A percentile compares a stretch with the other conserved stretches of the same genome.
Evolutionary conservation across 176 grass and related monocot species (phyloP).

Genomic region (Phoenix roebelenii): DNA sequence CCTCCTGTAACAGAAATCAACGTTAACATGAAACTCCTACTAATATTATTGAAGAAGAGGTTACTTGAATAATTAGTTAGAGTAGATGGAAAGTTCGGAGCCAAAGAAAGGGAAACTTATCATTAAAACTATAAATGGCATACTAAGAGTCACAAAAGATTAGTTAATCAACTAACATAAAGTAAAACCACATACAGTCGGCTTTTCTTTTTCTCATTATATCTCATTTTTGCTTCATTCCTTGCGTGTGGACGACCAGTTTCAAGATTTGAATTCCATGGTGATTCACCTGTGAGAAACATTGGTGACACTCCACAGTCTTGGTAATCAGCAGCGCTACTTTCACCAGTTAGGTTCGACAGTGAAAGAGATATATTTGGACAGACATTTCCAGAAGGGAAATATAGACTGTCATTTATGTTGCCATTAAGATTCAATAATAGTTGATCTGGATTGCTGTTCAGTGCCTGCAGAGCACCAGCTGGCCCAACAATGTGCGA

Average conservation of each 20-base stretch:
- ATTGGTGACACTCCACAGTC: background rate
- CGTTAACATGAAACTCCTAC: too few species aligned
- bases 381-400: conserved; percentile 6
- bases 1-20: too few species aligned
- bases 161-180: background rate
- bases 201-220: conserved; percentile 41
- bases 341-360: conserved; percentile 4
- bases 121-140: too few species aligned
- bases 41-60: too few species aligned
- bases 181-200: conserved; percentile 18
- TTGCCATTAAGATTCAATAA: conserved; percentile 2
- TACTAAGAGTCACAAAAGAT: too few species aligned
- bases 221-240: conserved; percentile 35
- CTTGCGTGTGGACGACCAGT: conserved; percentile 27
- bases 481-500: conserved; percentile 2
- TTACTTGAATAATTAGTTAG: too few species aligned
- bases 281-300: conserved; percentile 7
- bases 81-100: too few species aligned
- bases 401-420: background rate
- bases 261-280: background rate
- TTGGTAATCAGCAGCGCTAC: conserved; percentile 4
- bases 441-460: conserved; percentile 15
- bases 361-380: conserved; percentile 4
- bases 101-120: too few species aligned
- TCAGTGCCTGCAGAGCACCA: conserved; percentile 9